Conservation (phyloP, 306 rosid genomes). For the Quercus agrifolia region DNA sequence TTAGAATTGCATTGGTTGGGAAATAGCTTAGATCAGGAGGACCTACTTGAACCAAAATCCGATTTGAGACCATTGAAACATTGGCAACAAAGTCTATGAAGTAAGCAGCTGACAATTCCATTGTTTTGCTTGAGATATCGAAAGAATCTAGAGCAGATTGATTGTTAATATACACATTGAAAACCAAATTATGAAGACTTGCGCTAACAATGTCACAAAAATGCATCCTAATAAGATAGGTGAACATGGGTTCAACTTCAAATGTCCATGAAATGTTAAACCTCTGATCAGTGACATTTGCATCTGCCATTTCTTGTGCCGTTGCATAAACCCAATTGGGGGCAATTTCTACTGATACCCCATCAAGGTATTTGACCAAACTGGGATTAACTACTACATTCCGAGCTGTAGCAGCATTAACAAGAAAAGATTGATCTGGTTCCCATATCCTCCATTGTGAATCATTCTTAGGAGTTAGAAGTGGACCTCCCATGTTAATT, state of each 20-base stretch:
- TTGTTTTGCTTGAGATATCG: conserved; percentile 33
- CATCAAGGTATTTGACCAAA: conserved; percentile 23
- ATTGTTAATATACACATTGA: conserved; percentile 36
- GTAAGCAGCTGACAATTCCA: conserved; percentile 28
- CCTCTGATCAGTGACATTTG: conserved; percentile 31
- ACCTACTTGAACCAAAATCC: conserved; percentile 37
- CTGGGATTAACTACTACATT: conserved; percentile 18
- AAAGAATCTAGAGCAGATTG: conserved; percentile 29
- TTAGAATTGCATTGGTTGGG: conserved; percentile 36
- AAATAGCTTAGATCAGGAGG: conserved; percentile 20
- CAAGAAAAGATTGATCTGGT: conserved; percentile 26
- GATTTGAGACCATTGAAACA: conserved; percentile 5
- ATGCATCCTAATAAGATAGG: conserved; percentile 32
- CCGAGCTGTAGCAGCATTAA: conserved; percentile 28
- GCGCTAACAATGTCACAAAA: conserved; percentile 33
- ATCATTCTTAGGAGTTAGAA: conserved; percentile 22
- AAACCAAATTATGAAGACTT: conserved; percentile 23
- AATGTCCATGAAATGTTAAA: conserved; percentile 41
- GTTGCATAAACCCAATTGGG: conserved; percentile 35
- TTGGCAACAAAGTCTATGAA: conserved; percentile 24
- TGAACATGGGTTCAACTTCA: conserved; percentile 25
- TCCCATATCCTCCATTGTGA: conserved; percentile 39
- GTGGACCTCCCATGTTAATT: conserved; percentile 39
- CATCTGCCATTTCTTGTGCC: conserved; percentile 44
- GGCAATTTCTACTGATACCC: conserved; percentile 29